Percentiles rank a stretch among this genome's conserved stretches.
Evolutionary conservation across 2,329 filamentous ascomycete species (phyloP).

Genomic region (Trematosphaeria pertusa): DNA sequence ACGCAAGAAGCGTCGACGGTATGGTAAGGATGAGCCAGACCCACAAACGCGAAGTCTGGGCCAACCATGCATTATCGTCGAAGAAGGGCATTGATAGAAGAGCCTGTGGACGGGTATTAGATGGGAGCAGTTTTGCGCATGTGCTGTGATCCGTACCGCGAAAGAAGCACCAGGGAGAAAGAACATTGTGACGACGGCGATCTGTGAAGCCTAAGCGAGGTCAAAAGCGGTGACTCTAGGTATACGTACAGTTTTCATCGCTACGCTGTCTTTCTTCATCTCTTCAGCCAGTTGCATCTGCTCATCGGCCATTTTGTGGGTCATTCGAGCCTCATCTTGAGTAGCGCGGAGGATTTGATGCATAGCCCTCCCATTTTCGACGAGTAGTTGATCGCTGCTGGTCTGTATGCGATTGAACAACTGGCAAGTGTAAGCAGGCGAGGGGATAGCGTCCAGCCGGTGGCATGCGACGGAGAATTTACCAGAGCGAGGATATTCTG

Average conservation of each 20-base stretch:
- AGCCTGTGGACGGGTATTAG: neutral
- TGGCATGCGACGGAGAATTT: too few relatives aligned
- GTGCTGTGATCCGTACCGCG: neutral
- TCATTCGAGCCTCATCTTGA: neutral
- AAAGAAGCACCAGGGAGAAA: constrained; percentile 12
- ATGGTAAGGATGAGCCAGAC: constrained; percentile 10
- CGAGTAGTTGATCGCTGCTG: too few relatives aligned
- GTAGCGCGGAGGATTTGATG: neutral
- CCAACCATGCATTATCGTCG: neutral
- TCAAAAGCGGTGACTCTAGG: too few relatives aligned
- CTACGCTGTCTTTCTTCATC: constrained; percentile 10
- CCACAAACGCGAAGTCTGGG: constrained; percentile 5
- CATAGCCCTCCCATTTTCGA: neutral
- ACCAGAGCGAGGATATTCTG: constrained; percentile 6
- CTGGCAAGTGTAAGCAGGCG: neutral
- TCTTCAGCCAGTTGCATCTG: constrained; percentile 1
- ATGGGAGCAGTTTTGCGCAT: neutral
- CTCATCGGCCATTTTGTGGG: too few relatives aligned
- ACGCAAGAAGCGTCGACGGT: constrained; percentile 2
- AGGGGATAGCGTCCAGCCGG: too few relatives aligned
- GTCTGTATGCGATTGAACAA: constrained; percentile 3
- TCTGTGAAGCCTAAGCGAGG: too few relatives aligned
- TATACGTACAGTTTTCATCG: constrained; percentile 13
- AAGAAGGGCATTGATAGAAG: constrained; percentile 12
- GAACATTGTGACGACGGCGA: constrained; percentile 8